Conservation (phyloP, 306 rosid species). For the Prunus fruticosa region DNA sequence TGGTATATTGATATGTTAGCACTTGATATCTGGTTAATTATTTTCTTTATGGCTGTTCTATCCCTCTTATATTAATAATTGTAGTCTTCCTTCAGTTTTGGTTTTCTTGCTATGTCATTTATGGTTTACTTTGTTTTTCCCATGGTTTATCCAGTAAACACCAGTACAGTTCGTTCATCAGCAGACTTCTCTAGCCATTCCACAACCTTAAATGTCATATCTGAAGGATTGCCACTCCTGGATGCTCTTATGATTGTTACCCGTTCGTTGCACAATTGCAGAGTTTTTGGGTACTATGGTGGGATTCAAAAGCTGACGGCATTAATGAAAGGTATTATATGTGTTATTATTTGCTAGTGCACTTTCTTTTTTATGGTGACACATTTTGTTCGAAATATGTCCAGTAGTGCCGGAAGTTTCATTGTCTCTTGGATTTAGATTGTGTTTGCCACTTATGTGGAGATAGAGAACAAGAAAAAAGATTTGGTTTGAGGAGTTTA, state of each 20-base stretch:
- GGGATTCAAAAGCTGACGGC: slow-evolving; percentile 92
- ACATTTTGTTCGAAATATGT: neutral
- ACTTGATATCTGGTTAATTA: neutral
- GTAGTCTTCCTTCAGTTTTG: neutral
- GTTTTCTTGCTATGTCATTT: slow-evolving; percentile 21
- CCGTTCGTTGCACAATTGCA: slow-evolving; percentile 85
- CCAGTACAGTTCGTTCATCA: slow-evolving; percentile 43
- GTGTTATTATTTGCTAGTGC: neutral
- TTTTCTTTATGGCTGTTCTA: neutral
- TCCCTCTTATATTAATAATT: neutral
- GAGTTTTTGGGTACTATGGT: slow-evolving; percentile 84
- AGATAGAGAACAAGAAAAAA: neutral
- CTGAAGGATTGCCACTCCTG: slow-evolving; percentile 76
- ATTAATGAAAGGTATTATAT: slow-evolving; percentile 78
- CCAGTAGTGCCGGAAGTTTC: neutral
- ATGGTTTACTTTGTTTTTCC: slow-evolving; percentile 21
- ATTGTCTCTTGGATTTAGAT: neutral
- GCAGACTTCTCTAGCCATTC: slow-evolving; percentile 62
- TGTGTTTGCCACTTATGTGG: neutral
- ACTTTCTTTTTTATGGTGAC: neutral
- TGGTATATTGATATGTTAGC: neutral
- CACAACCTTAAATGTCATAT: slow-evolving; percentile 50
- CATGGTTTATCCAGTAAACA: slow-evolving; percentile 56
- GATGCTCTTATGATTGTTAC: slow-evolving; percentile 69
- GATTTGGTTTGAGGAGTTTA: neutral